Base-by-base conservation (phyloP, 2,329 filamentous ascomycete genomes). In the Fonsecaea multimorphosa region DNA sequence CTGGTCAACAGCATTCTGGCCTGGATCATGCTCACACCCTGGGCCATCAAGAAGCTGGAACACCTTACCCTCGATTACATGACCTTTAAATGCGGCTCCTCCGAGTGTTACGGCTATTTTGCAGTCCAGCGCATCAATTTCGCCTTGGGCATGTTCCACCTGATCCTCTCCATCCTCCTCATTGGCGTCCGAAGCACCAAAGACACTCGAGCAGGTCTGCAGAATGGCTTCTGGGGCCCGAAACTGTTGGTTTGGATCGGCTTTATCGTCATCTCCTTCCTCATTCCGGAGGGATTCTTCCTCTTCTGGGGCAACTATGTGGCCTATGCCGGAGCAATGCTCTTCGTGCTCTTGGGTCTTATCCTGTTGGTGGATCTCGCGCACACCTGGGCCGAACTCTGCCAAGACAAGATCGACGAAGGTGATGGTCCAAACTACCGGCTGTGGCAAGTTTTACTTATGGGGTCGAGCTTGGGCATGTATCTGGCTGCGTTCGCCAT, bases 221-320 rank as follows among this genome's bases (percentile, higher is more conserved):
- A 99, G 76, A 99, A 99, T 80, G 95, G 94, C n/a, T 99, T 92
- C 79, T 99, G 95, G 95, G 95, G 93, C 1, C 95, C 95, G 53
- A 99, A 99, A 81, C 85, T 99, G 65, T 87, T 97, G 66, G 87
- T 89, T 59, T 99, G 95, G 95, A 76, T 97, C 57, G 87, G 84
- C 14, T 86, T 98, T 71, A 88, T 98, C 66, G 91, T 97, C 65
- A 77, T 96, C 65, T 96, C 93, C 29, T 99, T 98, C 83, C 87
- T 99, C 74, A 97, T 99, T 64, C 95, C 95, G 16, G 94, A 99
- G 75, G 84, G 83, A 31, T 98, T 99, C 84, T 98, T 97, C 81
- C 87, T 96, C 74, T 87, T 96, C 70, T 99, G 93, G 89, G 95
- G 95, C 69, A 96, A 96, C 78, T 98, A 97, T 76, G 87, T 98